These are phyloP conservation scores for Albugo laibachii DNA, from an alignment of 352 stramenopile species.

Conservation along the genomic window DNA sequence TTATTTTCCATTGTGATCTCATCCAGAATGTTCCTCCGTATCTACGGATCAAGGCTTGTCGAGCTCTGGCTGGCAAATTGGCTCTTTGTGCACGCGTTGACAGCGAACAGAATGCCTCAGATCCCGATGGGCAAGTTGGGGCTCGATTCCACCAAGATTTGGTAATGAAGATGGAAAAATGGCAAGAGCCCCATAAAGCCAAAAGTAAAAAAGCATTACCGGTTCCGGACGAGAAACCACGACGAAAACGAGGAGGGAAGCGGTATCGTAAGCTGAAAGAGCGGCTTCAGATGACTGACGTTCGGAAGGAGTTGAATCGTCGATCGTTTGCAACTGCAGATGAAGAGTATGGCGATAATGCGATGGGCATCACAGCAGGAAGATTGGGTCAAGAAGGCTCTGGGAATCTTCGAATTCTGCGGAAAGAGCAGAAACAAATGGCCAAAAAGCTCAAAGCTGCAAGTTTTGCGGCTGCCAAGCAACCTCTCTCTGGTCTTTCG, in stretches of 20 bases:
- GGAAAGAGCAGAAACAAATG: slow-evolving; percentile 81
- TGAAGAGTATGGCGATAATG: slow-evolving; percentile 95
- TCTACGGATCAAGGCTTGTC: slow-evolving; percentile 87
- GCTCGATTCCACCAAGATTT: slow-evolving; percentile 80
- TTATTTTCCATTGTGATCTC: slow-evolving; percentile 88
- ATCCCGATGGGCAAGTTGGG: slow-evolving; percentile 42
- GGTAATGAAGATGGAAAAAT: slow-evolving; percentile 92
- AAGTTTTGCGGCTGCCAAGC: slow-evolving; percentile 49
- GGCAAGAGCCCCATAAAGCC: slow-evolving; percentile 92
- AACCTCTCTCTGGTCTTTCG: slow-evolving; percentile 74
- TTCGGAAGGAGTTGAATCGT: slow-evolving; percentile 93
- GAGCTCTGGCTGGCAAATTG: slow-evolving; percentile 80
- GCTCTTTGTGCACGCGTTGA: slow-evolving; percentile 87
- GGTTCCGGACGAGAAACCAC: slow-evolving; percentile 87
- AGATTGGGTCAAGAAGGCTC: slow-evolving; percentile 81
- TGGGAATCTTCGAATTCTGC: slow-evolving; percentile 66
- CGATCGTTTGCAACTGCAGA: slow-evolving; percentile 86
- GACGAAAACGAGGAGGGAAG: slow-evolving; percentile 87
- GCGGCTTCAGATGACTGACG: slow-evolving; percentile 91
- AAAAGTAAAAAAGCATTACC: slow-evolving; percentile 95
- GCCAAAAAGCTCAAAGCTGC: slow-evolving; percentile 87
- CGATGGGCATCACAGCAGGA: slow-evolving; percentile 92
- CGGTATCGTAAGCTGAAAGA: slow-evolving; percentile 95
- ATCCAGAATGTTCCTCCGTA: slow-evolving; percentile 80
- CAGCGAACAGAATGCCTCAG: slow-evolving; percentile 66